phyloP scores from a whole-genome alignment of 1,284 basidiomycete genomes.

The Marasmius fiardii region DNA sequence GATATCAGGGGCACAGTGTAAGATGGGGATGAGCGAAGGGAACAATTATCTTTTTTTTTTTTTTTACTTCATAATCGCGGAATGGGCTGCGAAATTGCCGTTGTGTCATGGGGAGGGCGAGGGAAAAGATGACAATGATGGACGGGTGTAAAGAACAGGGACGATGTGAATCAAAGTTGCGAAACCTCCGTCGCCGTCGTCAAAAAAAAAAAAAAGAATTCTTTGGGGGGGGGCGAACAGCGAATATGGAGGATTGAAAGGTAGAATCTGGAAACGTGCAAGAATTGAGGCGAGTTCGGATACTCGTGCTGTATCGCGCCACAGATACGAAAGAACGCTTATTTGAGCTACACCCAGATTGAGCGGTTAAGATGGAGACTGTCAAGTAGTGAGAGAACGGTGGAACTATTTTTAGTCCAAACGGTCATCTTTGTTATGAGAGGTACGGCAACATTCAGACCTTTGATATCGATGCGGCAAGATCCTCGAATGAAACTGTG shows the following conservation, averaged over 20 bases:
- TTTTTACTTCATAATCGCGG: neutral
- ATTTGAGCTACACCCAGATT: too few relatives aligned
- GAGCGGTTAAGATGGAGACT: too few relatives aligned
- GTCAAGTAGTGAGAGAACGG: too few relatives aligned
- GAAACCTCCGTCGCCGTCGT: neutral
- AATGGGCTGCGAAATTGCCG: neutral
- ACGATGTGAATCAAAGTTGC: neutral
- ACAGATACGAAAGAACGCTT: too few relatives aligned
- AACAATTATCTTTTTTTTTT: too few relatives aligned
- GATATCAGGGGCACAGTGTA: too few relatives aligned
- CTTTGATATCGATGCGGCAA: conserved; percentile 3
- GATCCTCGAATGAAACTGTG: conserved; percentile 7
- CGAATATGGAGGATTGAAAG: too few relatives aligned
- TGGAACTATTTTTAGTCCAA: too few relatives aligned
- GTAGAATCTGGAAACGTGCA: too few relatives aligned
- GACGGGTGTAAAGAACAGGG: neutral
- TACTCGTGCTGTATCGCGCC: too few relatives aligned
- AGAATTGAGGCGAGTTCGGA: too few relatives aligned
- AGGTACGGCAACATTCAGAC: neutral
- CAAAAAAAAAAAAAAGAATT: neutral
- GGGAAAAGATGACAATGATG: neutral
- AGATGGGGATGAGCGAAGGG: neutral
- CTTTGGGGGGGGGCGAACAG: neutral
- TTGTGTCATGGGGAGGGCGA: neutral
- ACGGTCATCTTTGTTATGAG: too few relatives aligned